A percentile compares a stretch with the other conserved stretches of the same genome.
phyloP scores from a whole-genome alignment of 208 protist species.

The Spongospora subterranea region DNA sequence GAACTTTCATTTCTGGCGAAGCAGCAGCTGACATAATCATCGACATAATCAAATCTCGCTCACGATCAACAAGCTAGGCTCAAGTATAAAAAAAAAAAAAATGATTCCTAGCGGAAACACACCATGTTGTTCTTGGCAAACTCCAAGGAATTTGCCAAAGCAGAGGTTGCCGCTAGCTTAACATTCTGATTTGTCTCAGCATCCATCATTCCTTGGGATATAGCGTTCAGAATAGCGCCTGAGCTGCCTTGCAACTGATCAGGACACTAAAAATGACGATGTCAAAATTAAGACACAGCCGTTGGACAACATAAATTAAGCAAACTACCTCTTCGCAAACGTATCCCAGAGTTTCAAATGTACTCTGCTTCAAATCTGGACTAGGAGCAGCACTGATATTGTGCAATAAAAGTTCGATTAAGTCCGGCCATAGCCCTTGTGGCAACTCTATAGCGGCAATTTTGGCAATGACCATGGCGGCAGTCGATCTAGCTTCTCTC shows the following conservation, averaged over 20 bases:
- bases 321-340: slow-evolving; percentile 90
- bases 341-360: slow-evolving; percentile 92
- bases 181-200: slow-evolving; percentile 75
- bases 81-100: neutral
- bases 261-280: neutral
- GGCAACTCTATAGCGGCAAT: slow-evolving; percentile 93
- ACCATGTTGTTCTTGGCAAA: slow-evolving; percentile 90
- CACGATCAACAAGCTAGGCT: slow-evolving; percentile 76
- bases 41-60: slow-evolving; percentile 87
- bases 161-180: slow-evolving; percentile 84
- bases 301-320: neutral
- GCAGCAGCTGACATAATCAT: slow-evolving; percentile 82
- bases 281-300: neutral
- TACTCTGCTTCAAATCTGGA: slow-evolving; percentile 85
- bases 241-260: slow-evolving; percentile 39
- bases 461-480: slow-evolving; percentile 89
- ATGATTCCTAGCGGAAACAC: neutral
- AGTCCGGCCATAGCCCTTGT: slow-evolving; percentile 86
- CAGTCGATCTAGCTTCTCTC: slow-evolving; percentile 84
- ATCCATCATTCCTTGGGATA: slow-evolving; percentile 66
- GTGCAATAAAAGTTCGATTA: slow-evolving; percentile 84
- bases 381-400: slow-evolving; percentile 75
- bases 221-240: slow-evolving; percentile 37
- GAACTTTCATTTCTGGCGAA: slow-evolving; percentile 61
- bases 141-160: slow-evolving; percentile 92